Evolutionary conservation across 1,139 yeast genomes (phyloP).

Genomic region (Wickerhamiella pararugosa): DNA sequence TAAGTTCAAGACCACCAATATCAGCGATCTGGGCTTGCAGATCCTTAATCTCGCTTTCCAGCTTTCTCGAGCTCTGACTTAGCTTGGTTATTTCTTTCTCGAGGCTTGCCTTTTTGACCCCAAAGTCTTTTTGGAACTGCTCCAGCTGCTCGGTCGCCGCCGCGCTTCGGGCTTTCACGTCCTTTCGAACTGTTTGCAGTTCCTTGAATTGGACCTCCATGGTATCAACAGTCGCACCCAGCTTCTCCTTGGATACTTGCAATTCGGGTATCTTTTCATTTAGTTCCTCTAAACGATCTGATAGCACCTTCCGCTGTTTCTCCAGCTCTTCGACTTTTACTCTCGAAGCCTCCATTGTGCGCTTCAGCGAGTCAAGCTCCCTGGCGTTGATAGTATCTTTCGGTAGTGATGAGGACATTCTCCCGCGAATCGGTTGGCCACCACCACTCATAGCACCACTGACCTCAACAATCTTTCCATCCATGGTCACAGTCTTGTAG

Average conservation of each 20-base stretch:
- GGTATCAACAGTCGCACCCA: too few relatives aligned
- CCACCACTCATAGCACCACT: slow-evolving; percentile 98
- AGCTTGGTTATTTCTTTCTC: slow-evolving; percentile 31
- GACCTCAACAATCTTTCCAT: slow-evolving; percentile 85
- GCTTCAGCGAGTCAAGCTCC: slow-evolving; percentile 10
- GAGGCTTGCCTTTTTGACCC: slow-evolving; percentile 26
- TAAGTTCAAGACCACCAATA: slow-evolving; percentile 75
- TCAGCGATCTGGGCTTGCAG: slow-evolving; percentile 72
- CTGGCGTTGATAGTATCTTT: slow-evolving; percentile 35
- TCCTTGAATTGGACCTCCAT: too few relatives aligned
- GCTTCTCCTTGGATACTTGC: too few relatives aligned
- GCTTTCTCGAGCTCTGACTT: slow-evolving; percentile 39
- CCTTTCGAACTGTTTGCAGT: too few relatives aligned
- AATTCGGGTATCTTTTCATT: too few relatives aligned
- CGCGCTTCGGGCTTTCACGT: too few relatives aligned
- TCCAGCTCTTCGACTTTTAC: neutral
- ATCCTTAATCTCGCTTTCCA: slow-evolving; percentile 42
- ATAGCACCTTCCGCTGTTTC: neutral
- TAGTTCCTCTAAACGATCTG: too few relatives aligned
- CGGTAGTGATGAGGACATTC: slow-evolving; percentile 34
- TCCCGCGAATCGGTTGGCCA: slow-evolving; percentile 55
- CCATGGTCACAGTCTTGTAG: slow-evolving; percentile 81
- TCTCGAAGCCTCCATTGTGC: neutral
- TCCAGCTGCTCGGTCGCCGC: too few relatives aligned
- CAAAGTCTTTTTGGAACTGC: slow-evolving; percentile 19